phyloP scores from a whole-genome alignment of 1,139 yeast genomes.

The Yamadazyma atlantica region DNA sequence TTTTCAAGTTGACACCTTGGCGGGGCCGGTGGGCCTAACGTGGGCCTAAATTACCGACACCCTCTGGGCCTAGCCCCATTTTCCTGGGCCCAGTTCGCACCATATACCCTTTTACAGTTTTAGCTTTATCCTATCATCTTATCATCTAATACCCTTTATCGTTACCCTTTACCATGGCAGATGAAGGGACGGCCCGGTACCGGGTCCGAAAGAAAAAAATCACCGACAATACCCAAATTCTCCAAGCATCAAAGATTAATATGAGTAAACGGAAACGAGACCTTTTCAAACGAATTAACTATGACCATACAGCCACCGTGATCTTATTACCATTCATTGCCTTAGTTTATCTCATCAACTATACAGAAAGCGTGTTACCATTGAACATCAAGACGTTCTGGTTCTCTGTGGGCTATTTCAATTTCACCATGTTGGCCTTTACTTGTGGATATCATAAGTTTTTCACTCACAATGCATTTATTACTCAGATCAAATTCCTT shows the following conservation, averaged over 20 bases:
- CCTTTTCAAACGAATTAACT: slow-evolving; percentile 34
- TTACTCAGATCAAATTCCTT: slow-evolving; percentile 30
- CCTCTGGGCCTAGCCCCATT: too few species aligned
- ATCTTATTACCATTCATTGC: slow-evolving; percentile 32
- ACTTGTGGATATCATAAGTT: slow-evolving; percentile 47
- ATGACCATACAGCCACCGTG: slow-evolving; percentile 30
- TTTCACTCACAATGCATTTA: slow-evolving; percentile 58
- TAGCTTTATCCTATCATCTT: too few species aligned
- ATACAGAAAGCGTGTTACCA: slow-evolving; percentile 21
- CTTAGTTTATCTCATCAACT: slow-evolving; percentile 21
- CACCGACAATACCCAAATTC: slow-evolving; percentile 7
- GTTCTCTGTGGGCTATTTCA: slow-evolving; percentile 35
- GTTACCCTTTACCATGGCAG: too few species aligned
- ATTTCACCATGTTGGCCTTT: slow-evolving; percentile 40
- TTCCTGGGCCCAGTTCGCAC: too few species aligned
- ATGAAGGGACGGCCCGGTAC: slow-evolving; percentile 11
- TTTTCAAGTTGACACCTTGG: background rate
- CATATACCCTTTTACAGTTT: too few species aligned
- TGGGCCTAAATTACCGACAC: too few species aligned
- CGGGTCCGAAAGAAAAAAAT: slow-evolving; percentile 14
- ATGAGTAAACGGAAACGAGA: slow-evolving; percentile 34
- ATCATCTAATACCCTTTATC: too few species aligned
- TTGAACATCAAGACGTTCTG: slow-evolving; percentile 26
- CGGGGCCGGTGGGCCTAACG: too few species aligned
- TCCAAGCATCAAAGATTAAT: slow-evolving; percentile 24